These are phyloP conservation scores for Termitomyces sp. DNA, from an alignment of 768 basidiomycete genomes.

Conservation along the genomic window DNA sequence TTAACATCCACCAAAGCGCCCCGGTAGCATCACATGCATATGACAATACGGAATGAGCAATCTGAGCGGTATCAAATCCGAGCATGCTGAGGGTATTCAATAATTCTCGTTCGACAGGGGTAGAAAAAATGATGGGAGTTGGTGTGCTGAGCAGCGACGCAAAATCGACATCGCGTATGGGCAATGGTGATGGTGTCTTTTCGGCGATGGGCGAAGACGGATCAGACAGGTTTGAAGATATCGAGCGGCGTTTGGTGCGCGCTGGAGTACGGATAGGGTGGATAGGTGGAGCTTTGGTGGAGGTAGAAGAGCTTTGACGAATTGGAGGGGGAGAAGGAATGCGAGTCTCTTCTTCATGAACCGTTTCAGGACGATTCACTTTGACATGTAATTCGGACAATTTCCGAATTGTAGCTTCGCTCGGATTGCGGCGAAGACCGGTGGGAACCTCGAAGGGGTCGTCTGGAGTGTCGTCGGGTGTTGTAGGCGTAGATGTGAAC, in stretches of 20 bases:
- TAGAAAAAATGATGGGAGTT: constrained; percentile 83
- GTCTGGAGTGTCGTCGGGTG: constrained; percentile 43
- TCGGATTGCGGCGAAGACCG: constrained; percentile 45
- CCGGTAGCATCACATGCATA: constrained; percentile 92
- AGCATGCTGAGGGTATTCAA: constrained; percentile 68
- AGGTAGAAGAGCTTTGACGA: constrained; percentile 23
- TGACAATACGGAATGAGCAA: constrained; percentile 87
- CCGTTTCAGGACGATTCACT: constrained; percentile 37
- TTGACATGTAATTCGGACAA: constrained; percentile 31
- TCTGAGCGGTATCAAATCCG: constrained; percentile 92
- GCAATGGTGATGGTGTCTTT: constrained; percentile 33
- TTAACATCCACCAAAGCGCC: constrained; percentile 96
- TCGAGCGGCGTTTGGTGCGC: constrained; percentile 91
- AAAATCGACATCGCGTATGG: constrained; percentile 51
- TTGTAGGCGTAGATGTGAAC: constrained; percentile 49
- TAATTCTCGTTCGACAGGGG: constrained; percentile 73
- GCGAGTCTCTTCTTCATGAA: constrained; percentile 46
- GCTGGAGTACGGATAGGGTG: constrained; percentile 83
- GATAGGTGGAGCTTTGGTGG: constrained; percentile 45
- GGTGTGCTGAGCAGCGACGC: constrained; percentile 56
- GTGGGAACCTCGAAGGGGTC: constrained; percentile 38
- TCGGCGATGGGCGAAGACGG: constrained; percentile 46
- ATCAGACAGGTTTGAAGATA: constrained; percentile 82
- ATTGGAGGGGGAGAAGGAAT: constrained; percentile 21
- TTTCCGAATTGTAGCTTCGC: constrained; percentile 59